Percentiles rank a stretch among this genome's conserved stretches.
Evolutionary conservation across 2,329 filamentous ascomycete genomes (phyloP).

Genomic region (Aphanoascus verrucosus): DNA sequence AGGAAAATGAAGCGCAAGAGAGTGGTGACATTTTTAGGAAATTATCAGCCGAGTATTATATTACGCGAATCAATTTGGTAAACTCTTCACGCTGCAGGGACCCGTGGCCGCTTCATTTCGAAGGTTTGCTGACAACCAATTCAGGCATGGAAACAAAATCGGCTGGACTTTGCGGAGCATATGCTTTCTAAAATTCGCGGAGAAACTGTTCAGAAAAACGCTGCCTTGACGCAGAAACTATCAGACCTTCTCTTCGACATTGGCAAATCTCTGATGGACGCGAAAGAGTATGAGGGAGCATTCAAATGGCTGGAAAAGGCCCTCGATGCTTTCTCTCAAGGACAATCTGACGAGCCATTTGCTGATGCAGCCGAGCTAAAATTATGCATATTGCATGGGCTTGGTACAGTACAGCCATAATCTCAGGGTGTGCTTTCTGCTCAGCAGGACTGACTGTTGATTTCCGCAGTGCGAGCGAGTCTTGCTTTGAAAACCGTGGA

Average conservation of each 20-base stretch:
- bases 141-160: conserved; percentile 63
- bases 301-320: conserved; percentile 65
- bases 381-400: conserved; percentile 54
- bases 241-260: conserved; percentile 62
- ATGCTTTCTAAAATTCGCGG: conserved; percentile 55
- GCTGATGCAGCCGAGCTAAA: conserved; percentile 53
- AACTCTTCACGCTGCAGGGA: conserved; percentile 20
- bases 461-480: conserved; percentile 22
- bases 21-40: conserved; percentile 19
- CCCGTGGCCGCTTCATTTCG: not conserved
- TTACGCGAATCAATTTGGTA: conserved; percentile 57
- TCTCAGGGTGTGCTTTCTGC: not conserved
- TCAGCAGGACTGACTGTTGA: not conserved
- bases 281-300: conserved; percentile 46
- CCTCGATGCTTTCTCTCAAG: conserved; percentile 38
- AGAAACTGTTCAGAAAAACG: conserved; percentile 34
- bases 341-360: conserved; percentile 47
- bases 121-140: not conserved
- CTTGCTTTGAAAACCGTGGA: conserved; percentile 33
- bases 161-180: conserved; percentile 66
- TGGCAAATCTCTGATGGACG: conserved; percentile 49
- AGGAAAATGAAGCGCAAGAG: conserved; percentile 11
- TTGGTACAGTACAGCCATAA: conserved; percentile 43
- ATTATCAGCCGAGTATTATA: conserved; percentile 49
- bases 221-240: conserved; percentile 48